Evolutionary conservation across 495 filamentous ascomycete species (phyloP).

Genomic region (Tuber magnatum): DNA sequence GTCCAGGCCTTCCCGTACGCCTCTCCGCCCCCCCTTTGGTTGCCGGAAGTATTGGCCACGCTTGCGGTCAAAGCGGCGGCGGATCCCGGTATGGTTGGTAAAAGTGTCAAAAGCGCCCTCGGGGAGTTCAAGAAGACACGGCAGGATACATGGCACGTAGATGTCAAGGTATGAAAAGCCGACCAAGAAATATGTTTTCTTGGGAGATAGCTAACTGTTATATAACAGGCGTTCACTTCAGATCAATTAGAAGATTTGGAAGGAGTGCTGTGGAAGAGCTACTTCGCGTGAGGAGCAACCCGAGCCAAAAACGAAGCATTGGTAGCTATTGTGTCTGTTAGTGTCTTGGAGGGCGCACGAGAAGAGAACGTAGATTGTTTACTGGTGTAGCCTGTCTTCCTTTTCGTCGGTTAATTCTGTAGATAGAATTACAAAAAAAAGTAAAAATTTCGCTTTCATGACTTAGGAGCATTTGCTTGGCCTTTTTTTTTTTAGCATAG

Average conservation of each 20-base stretch:
- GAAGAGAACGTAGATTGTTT: not conserved
- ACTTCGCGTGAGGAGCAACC: conserved; percentile 68
- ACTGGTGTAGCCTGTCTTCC: not conserved
- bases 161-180: conserved; percentile 72
- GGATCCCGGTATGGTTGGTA: conserved; percentile 88
- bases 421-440: not conserved
- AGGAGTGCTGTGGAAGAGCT: conserved; percentile 98
- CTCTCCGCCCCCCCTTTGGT: conserved; percentile 84
- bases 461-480: not conserved
- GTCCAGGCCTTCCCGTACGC: conserved; percentile 96
- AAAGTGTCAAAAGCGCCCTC: conserved; percentile 91
- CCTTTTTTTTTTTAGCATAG: not conserved
- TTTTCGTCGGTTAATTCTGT: not conserved
- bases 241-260: conserved; percentile 94
- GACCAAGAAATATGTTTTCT: not conserved
- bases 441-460: not conserved
- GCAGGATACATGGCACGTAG: conserved; percentile 97
- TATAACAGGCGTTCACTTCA: conserved; percentile 68
- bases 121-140: conserved; percentile 99
- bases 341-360: not conserved
- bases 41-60: conserved; percentile 84
- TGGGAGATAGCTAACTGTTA: not conserved
- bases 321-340: not conserved
- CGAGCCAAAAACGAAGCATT: not conserved
- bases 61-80: conserved; percentile 76